These are phyloP conservation scores for Boletus sensibilis DNA, from an alignment of 768 basidiomycete genomes.

Conservation along the genomic window DNA sequence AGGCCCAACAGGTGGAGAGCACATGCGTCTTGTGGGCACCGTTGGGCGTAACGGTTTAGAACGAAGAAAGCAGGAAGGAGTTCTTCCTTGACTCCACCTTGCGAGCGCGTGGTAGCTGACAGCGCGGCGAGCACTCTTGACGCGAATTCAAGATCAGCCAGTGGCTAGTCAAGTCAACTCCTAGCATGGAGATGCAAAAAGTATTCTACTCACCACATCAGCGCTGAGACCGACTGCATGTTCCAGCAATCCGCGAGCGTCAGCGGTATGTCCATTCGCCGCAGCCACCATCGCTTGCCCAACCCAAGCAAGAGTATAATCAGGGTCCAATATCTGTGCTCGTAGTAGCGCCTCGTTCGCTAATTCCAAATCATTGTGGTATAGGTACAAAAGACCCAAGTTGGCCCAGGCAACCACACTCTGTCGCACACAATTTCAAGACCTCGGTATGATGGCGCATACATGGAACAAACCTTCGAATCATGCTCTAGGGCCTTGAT, in stretches of 20 bases:
- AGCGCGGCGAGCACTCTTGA: constrained; percentile 51
- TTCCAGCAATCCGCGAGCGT: constrained; percentile 68
- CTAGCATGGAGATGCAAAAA: background rate
- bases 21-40: constrained; percentile 64
- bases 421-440: constrained; percentile 36
- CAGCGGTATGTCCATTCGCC: constrained; percentile 52
- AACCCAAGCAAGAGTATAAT: constrained; percentile 85
- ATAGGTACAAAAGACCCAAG: constrained; percentile 82
- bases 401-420: constrained; percentile 80
- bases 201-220: constrained; percentile 47
- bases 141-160: constrained; percentile 79
- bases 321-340: constrained; percentile 91
- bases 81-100: constrained; percentile 37
- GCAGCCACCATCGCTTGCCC: constrained; percentile 79
- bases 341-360: constrained; percentile 84
- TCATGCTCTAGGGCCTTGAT: constrained; percentile 86
- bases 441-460: background rate
- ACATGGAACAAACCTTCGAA: constrained; percentile 57
- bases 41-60: constrained; percentile 70
- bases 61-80: constrained; percentile 81
- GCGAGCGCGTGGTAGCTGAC: constrained; percentile 21
- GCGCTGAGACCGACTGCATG: constrained; percentile 65
- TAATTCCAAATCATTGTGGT: constrained; percentile 74
- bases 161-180: constrained; percentile 50
- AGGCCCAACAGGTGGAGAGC: constrained; percentile 84